Conservation (phyloP, 2,329 filamentous ascomycete genomes). For the Trichoderma breve region DNA sequence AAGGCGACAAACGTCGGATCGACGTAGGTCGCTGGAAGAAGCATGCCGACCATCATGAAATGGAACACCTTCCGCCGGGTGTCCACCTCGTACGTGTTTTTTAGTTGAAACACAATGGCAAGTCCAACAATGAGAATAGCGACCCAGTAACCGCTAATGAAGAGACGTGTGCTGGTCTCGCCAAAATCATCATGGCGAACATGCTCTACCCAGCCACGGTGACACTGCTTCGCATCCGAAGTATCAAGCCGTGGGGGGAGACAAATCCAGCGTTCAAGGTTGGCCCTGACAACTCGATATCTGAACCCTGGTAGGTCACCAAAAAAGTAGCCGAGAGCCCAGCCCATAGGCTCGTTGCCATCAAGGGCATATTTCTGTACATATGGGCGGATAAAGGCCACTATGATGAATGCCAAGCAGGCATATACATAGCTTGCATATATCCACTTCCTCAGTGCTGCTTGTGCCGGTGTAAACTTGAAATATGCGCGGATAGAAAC, state of each 20-base stretch:
- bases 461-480: conserved; percentile 76
- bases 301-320: conserved; percentile 73
- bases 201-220: conserved; percentile 61
- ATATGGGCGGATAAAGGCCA: conserved; percentile 69
- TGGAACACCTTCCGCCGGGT: conserved; percentile 96
- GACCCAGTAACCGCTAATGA: conserved; percentile 72
- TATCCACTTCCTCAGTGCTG: conserved; percentile 72
- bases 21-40: conserved; percentile 80
- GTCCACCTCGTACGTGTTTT: conserved; percentile 82
- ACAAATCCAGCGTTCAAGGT: conserved; percentile 72
- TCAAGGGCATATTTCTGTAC: conserved; percentile 65
- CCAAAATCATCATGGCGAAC: conserved; percentile 66
- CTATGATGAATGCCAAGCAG: conserved; percentile 62
- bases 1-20: conserved; percentile 82
- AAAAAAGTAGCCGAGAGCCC: conserved; percentile 87
- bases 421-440: conserved; percentile 80
- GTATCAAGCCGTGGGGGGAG: conserved; percentile 53
- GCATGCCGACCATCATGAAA: conserved; percentile 96
- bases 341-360: conserved; percentile 80
- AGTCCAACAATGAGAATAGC: conserved; percentile 69
- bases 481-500: conserved; percentile 70
- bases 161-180: conserved; percentile 75
- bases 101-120: conserved; percentile 70
- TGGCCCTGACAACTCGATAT: conserved; percentile 65
- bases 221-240: conserved; percentile 39